phyloP scores from a whole-genome alignment of 192 early-diverging fungal genomes.

The Haplosporangium gracile region DNA sequence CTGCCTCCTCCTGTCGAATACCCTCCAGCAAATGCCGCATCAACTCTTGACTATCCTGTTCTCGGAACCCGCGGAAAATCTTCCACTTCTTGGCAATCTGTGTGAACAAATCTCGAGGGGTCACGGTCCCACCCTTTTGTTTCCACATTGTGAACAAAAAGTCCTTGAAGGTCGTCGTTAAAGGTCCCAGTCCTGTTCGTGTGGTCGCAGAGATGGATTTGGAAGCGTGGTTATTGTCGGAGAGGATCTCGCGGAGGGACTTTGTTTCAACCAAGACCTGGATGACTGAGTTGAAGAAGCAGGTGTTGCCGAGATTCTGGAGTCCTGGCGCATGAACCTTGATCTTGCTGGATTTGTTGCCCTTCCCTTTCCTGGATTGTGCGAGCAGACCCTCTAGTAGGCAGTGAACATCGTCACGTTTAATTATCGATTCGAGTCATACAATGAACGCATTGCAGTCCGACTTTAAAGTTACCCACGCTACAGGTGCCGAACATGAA shows the following conservation, averaged over 20 bases:
- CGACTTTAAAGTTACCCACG: too few species aligned
- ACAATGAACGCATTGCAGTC: too few species aligned
- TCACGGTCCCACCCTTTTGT: slow-evolving; percentile 53
- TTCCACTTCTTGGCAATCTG: slow-evolving; percentile 69
- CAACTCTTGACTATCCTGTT: slow-evolving; percentile 84
- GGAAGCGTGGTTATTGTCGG: neutral
- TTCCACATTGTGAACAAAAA: slow-evolving; percentile 58
- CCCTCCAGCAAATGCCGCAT: slow-evolving; percentile 75
- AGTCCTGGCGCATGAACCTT: slow-evolving; percentile 62
- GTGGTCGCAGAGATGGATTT: slow-evolving; percentile 18
- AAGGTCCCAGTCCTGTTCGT: slow-evolving; percentile 22
- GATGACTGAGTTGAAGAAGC: slow-evolving; percentile 82
- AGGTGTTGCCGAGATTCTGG: slow-evolving; percentile 79
- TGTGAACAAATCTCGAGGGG: slow-evolving; percentile 69
- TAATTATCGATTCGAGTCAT: neutral
- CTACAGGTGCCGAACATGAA: too few species aligned
- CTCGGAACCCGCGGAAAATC: slow-evolving; percentile 67
- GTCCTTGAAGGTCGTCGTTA: slow-evolving; percentile 50
- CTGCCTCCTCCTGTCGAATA: slow-evolving; percentile 67
- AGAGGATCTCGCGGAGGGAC: slow-evolving; percentile 8
- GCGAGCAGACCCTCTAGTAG: neutral
- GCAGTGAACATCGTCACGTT: neutral
- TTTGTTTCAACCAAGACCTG: slow-evolving; percentile 54
- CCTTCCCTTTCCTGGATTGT: neutral
- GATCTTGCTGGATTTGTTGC: neutral